Conservation (phyloP, 164 flowering plant species). For the Stephania japonica region DNA sequence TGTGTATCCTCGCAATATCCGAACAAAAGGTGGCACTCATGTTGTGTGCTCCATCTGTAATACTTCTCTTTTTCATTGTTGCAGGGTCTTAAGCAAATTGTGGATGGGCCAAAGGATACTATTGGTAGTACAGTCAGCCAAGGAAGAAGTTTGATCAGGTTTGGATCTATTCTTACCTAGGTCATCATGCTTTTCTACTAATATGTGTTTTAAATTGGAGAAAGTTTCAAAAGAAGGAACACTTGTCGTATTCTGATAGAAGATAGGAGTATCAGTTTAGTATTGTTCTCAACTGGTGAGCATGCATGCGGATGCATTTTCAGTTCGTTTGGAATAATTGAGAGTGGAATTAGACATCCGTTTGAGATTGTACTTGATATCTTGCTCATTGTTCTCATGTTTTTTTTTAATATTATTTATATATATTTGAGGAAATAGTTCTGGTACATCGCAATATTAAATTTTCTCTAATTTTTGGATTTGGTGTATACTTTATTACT, state of each 20-base stretch:
- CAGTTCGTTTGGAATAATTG: background rate
- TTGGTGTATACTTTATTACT: too few relatives aligned
- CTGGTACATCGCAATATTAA: background rate
- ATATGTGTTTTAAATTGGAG: background rate
- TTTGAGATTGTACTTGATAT: background rate
- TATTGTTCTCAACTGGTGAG: background rate
- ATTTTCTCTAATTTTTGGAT: background rate
- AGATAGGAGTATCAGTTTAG: background rate
- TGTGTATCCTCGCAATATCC: background rate
- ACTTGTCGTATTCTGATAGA: background rate
- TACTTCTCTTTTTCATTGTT: background rate
- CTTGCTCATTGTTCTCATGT: background rate
- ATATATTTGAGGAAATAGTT: background rate
- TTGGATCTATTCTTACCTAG: constrained; percentile 3
- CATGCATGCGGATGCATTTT: background rate
- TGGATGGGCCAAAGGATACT: background rate
- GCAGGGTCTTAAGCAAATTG: constrained; percentile 16
- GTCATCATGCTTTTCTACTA: background rate
- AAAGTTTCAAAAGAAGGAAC: background rate
- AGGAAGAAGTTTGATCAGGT: constrained; percentile 14
- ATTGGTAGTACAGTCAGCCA: background rate
- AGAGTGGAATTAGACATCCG: background rate
- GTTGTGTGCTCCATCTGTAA: background rate
- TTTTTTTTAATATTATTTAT: too few relatives aligned
- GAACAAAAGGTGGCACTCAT: background rate